A percentile compares a stretch with the other conserved stretches of the same genome.
Evolutionary conservation across 441 rosid genomes (phyloP).

Genomic region (Gossypium schwendimanii): DNA sequence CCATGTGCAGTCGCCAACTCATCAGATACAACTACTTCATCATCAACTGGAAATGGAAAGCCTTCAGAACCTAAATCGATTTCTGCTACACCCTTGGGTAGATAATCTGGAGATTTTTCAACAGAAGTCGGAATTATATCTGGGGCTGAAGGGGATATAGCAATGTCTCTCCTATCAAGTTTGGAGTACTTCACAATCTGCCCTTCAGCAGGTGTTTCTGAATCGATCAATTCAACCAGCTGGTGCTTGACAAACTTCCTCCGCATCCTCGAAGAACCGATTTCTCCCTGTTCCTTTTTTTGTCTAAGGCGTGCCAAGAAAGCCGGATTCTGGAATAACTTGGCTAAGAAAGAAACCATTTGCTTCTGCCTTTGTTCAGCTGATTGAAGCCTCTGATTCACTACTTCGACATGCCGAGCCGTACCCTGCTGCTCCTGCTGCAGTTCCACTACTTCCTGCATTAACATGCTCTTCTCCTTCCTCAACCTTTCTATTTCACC

Average conservation of each 20-base stretch:
- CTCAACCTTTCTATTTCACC: conserved; percentile 57
- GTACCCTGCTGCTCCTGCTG: conserved; percentile 60
- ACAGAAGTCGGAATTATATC: conserved; percentile 18
- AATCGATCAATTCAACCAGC: conserved; percentile 29
- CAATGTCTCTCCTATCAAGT: conserved; percentile 29
- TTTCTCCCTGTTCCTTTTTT: conserved; percentile 40
- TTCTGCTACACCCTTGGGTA: conserved; percentile 24
- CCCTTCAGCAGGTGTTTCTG: conserved; percentile 34
- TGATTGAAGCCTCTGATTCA: conserved; percentile 55
- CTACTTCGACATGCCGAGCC: conserved; percentile 37
- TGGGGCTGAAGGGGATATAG: conserved; percentile 17
- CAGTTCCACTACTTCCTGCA: conserved; percentile 75
- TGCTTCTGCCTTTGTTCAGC: conserved; percentile 76
- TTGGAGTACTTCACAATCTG: conserved; percentile 35
- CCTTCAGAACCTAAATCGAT: conserved; percentile 25
- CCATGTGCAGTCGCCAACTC: conserved; percentile 13
- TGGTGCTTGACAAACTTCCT: conserved; percentile 59
- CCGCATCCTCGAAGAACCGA: conserved; percentile 37
- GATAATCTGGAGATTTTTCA: conserved; percentile 27
- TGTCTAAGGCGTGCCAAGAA: conserved; percentile 47
- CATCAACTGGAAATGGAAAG: conserved; percentile 26
- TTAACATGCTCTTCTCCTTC: conserved; percentile 50
- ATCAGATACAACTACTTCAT: conserved; percentile 18
- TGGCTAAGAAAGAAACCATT: conserved; percentile 72
- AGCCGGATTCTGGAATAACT: conserved; percentile 57